Evolutionary conservation across 2,329 filamentous ascomycete species (phyloP), one percentile per base, ranked within the genome.

Genomic region (Ampelomyces quisqualis): DNA sequence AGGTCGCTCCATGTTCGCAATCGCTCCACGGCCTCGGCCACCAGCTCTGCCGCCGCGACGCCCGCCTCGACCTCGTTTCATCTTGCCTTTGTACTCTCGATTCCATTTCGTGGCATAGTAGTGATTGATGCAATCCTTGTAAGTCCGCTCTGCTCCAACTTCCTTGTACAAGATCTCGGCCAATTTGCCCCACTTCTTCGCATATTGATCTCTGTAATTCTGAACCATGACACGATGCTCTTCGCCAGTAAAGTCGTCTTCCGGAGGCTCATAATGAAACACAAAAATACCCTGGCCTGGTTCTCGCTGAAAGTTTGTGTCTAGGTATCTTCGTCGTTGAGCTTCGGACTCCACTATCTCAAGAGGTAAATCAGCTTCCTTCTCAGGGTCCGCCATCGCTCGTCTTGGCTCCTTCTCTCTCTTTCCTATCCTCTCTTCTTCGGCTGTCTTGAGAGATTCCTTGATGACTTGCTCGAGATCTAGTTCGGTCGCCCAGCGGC

Each of bases 121-220:
- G 66, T 90, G 89, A 61, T 89, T 85, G 54, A 93, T 93, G 66
- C 85, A 89, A 32, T 86, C 80, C 51, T 85, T 84, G 67, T 88
- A 90, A 56, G 86, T 82, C 17, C 87, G 81, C 20, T 78, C 75
- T 1, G 79, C 77, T 5, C 64, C 64, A 28, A 60, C 58, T 34
- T 67, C 61, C 44, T 67, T 65, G 40, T 64, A 59, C 13, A 91
- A 70, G 17, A 77, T 76, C 43, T 85, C 81, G 4, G 87, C 85
- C 43, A 93, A 82, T 55, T 81, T 82, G 41, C 86, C 85, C 86
- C 86, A 93, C 59, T 90, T 86, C 74, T 93, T 93, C 0, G 86
- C 85, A 43, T 79, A 80, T 29, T 68, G 62, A 47, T 88, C 84
- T 35, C 87, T 75, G 58, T 89, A 91, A 8, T 81, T 77, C 53